Evolutionary conservation across 176 grass and related monocot species (phyloP), one percentile per base, ranked within the genome.

Genomic region (Oryza punctata): DNA sequence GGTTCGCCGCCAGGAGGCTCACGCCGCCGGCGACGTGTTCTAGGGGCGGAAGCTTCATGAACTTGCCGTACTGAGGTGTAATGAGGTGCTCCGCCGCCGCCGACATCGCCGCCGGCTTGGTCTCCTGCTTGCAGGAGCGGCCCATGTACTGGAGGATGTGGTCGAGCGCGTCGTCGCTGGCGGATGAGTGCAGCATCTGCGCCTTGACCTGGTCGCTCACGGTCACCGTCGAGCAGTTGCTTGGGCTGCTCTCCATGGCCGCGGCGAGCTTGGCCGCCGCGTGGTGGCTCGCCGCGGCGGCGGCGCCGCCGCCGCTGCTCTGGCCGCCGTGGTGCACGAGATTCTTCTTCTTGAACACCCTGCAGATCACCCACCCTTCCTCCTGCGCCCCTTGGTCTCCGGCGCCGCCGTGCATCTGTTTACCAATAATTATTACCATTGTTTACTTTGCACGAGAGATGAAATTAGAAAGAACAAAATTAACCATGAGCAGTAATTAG

Each of bases 271-370:
- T 79, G 45, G 45, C 24, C 15, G 54, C 28, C 30, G 32, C 27
- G 35, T 60, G 80, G 35, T 60, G 80, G 47, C 65, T 23, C 1
- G 19, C 24, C 44, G 29, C n/a, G 38, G 21, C 59, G n/a, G 8
- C 70, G 19, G 6, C 67, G 81, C 12, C n/a, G 87, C n/a, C n/a
- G n/a, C n/a, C n/a, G n/a, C 54, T 43, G 79, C 67, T 83, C 66
- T 89, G 88, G 65, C 44, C 49, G 49, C 49, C 74, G 47, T 84
- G 82, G 73, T 82, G 83, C 30, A 86, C 76, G n/a, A 87, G 46
- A 83, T 72, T 90, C 88, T 92, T 97, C 85, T 97, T 97, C 90
- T 90, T 97, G 92, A 97, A 97, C 40, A 97, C 89, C 85, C 86
- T 86, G 89, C 94, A 97, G 57, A 97, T 82, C 9, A 97, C 94